phyloP scores from a whole-genome alignment of 73 alveolate genomes.

The Paraurostyla sp. region DNA sequence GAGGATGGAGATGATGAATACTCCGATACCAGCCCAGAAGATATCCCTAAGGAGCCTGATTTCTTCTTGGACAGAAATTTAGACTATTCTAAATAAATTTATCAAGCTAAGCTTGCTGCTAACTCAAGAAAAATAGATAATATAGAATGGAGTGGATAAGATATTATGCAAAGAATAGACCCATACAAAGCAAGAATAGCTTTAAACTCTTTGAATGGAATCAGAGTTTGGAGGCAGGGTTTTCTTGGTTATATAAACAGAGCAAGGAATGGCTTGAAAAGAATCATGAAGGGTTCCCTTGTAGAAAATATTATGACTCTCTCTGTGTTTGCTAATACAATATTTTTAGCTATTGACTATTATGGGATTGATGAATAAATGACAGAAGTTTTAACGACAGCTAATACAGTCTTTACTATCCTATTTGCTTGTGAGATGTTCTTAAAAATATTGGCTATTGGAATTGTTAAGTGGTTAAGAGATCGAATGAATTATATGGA shows the following conservation, averaged over 20 bases:
- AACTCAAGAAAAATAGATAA: not conserved
- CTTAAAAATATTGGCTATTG: slow-evolving; percentile 84
- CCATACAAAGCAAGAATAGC: slow-evolving; percentile 43
- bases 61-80: slow-evolving; percentile 16
- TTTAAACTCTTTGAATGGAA: not conserved
- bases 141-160: slow-evolving; percentile 74
- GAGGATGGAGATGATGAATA: slow-evolving; percentile 41
- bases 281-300: slow-evolving; percentile 31
- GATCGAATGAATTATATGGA: slow-evolving; percentile 91
- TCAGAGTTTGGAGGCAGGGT: slow-evolving; percentile 71
- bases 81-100: not conserved
- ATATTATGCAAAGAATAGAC: slow-evolving; percentile 48
- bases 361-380: slow-evolving; percentile 69
- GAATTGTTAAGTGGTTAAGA: slow-evolving; percentile 70
- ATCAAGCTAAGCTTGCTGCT: slow-evolving; percentile 6
- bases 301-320: slow-evolving; percentile 78
- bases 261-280: slow-evolving; percentile 4
- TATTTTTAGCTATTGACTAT: slow-evolving; percentile 77
- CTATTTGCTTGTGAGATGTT: slow-evolving; percentile 89
- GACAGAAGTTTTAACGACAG: slow-evolving; percentile 29
- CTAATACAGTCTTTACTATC: slow-evolving; percentile 81
- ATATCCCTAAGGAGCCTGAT: not conserved
- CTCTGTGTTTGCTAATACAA: slow-evolving; percentile 82
- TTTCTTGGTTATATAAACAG: not conserved
- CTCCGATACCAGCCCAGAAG: slow-evolving; percentile 17